These are phyloP conservation scores for Echinosophora koreensis DNA, from an alignment of 306 rosid genomes.

Conservation along the genomic window DNA sequence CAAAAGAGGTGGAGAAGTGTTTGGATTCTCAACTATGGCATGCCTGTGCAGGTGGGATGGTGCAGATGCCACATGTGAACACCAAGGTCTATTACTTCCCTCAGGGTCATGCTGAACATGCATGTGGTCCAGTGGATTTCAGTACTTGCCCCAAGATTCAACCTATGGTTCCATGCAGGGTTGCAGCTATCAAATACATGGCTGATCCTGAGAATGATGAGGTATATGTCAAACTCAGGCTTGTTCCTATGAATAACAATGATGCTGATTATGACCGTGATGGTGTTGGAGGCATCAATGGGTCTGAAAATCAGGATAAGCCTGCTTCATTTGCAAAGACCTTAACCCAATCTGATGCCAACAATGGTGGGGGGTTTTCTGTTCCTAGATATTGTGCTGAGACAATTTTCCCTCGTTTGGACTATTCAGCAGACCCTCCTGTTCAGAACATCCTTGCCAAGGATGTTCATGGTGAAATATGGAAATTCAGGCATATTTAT, in stretches of 20 bases:
- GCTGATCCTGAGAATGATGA: conserved; percentile 94
- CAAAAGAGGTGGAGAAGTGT: conserved; percentile 72
- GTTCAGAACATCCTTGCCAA: conserved; percentile 86
- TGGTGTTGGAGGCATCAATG: conserved; percentile 56
- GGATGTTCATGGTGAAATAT: conserved; percentile 91
- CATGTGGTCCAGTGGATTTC: conserved; percentile 77
- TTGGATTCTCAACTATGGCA: conserved; percentile 95
- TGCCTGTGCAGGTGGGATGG: conserved; percentile 99
- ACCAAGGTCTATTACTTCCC: conserved; percentile 83
- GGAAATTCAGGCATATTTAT: conserved; percentile 95
- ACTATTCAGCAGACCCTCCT: conserved; percentile 80
- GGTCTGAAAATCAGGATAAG: conserved; percentile 68
- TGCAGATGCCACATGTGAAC: conserved; percentile 85
- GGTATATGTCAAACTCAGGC: conserved; percentile 72
- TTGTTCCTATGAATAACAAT: conserved; percentile 57
- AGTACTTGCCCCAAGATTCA: conserved; percentile 60
- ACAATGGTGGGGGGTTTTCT: conserved; percentile 96
- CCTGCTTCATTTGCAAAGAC: conserved; percentile 89
- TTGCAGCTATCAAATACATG: conserved; percentile 68
- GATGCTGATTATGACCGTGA: conserved; percentile 56
- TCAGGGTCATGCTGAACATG: conserved; percentile 92
- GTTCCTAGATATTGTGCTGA: conserved; percentile 96
- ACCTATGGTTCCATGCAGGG: conserved; percentile 72
- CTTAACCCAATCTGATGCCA: conserved; percentile 94
- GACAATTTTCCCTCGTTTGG: conserved; percentile 88